A percentile compares a stretch with the other conserved stretches of the same genome.
phyloP scores from a whole-genome alignment of 1,284 basidiomycete species.

The Sphagnurus paluster region DNA sequence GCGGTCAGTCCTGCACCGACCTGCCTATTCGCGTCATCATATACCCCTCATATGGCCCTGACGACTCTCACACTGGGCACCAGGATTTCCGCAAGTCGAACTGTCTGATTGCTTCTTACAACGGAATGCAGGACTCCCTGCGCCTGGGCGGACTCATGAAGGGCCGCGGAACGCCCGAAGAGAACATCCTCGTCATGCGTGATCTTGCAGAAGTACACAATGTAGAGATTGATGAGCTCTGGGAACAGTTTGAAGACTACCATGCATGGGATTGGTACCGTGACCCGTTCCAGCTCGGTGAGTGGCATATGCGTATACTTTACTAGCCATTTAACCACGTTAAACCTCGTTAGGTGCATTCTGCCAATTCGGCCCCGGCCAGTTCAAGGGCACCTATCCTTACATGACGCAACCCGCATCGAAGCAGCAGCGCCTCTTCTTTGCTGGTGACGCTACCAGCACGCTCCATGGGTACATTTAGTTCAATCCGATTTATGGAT shows the following conservation, averaged over 20 bases:
- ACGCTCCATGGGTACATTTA: constrained; percentile 17
- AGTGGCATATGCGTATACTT: neutral
- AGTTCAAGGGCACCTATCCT: constrained; percentile 20
- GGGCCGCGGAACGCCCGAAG: constrained; percentile 15
- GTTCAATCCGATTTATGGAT: neutral
- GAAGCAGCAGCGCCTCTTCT: constrained; percentile 15
- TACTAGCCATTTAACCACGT: neutral
- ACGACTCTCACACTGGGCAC: constrained; percentile 5
- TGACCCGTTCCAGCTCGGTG: constrained; percentile 20
- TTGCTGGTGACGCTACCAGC: constrained; percentile 22
- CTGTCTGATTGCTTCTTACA: constrained; percentile 21
- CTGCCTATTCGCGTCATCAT: constrained; percentile 30
- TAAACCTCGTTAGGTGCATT: constrained; percentile 15
- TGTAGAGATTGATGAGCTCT: constrained; percentile 13
- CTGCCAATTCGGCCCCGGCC: constrained; percentile 18
- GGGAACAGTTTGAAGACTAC: constrained; percentile 17
- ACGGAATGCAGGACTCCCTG: constrained; percentile 20
- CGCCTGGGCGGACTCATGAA: constrained; percentile 23
- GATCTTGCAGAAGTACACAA: constrained; percentile 23
- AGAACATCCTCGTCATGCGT: constrained; percentile 20
- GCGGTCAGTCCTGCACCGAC: constrained; percentile 30
- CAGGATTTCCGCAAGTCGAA: constrained; percentile 12
- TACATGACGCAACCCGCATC: constrained; percentile 17
- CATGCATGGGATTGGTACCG: constrained; percentile 20
- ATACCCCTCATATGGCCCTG: constrained; percentile 29